Evolutionary conservation across 1,284 basidiomycete species (phyloP).

Genomic region (Microbotryomycetes sp.): DNA sequence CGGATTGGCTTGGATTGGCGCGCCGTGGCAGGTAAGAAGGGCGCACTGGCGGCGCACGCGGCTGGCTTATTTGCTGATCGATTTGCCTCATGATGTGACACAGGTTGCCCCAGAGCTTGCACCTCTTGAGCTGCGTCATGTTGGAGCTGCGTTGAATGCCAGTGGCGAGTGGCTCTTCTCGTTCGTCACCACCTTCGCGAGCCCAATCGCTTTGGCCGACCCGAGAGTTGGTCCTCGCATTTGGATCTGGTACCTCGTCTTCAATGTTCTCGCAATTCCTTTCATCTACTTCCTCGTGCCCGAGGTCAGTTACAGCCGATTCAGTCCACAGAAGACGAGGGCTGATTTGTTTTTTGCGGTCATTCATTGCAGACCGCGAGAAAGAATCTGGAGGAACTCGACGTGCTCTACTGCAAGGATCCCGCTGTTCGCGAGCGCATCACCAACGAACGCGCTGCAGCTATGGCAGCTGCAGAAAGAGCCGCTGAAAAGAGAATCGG

Average conservation of each 20-base stretch:
- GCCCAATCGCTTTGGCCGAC: conserved; percentile 10
- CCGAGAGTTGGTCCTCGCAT: conserved; percentile 10
- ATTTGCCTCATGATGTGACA: no score
- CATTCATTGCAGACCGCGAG: conserved; percentile 1
- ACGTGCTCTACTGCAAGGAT: conserved; percentile 11
- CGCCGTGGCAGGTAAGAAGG: conserved; percentile 13
- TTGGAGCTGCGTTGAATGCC: conserved; percentile 15
- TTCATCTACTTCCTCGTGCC: conserved; percentile 17
- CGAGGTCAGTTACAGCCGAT: not conserved
- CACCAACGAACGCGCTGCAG: conserved; percentile 1
- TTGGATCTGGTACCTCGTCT: conserved; percentile 16
- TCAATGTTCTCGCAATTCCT: conserved; percentile 20
- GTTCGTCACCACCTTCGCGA: conserved; percentile 16
- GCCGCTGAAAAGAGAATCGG: not conserved
- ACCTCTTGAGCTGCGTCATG: conserved; percentile 13
- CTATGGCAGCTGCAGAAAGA: not conserved
- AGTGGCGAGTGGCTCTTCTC: conserved; percentile 13
- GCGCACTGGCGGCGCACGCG: no score
- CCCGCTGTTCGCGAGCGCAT: conserved; percentile 3
- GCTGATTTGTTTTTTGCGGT: not conserved
- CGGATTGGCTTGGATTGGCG: conserved; percentile 12
- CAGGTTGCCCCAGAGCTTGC: conserved; percentile 14
- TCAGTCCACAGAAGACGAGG: not conserved
- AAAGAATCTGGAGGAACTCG: conserved; percentile 17
- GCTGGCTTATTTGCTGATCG: no score